These are phyloP conservation scores for Trypethelium eluteriae DNA, from an alignment of 495 filamentous ascomycete genomes.

Conservation along the genomic window DNA sequence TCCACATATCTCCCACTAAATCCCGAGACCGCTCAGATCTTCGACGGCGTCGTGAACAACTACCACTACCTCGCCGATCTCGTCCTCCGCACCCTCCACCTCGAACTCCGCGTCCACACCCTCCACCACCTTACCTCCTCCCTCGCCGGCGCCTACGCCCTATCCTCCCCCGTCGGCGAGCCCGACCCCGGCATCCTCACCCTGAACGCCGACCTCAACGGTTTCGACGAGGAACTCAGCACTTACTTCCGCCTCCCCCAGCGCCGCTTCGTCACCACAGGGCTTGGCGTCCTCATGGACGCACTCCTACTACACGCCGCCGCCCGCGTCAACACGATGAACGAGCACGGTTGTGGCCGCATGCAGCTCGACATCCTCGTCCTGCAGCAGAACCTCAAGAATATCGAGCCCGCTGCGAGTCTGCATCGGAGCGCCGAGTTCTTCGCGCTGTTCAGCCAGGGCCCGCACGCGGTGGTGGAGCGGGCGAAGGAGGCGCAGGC, in stretches of 20 bases:
- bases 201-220: conserved; percentile 70
- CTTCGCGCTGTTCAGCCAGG: conserved; percentile 70
- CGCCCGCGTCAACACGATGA: conserved; percentile 60
- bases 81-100: conserved; percentile 74
- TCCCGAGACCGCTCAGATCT: conserved; percentile 70
- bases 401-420: conserved; percentile 55
- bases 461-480: conserved; percentile 53
- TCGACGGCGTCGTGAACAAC: conserved; percentile 76
- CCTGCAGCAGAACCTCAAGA: conserved; percentile 89
- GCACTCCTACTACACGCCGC: conserved; percentile 55
- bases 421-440: conserved; percentile 65
- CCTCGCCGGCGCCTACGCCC: conserved; percentile 47
- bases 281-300: conserved; percentile 65
- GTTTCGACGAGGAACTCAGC: conserved; percentile 72
- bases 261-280: conserved; percentile 63
- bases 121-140: conserved; percentile 45
- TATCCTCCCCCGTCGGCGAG: conserved; percentile 65
- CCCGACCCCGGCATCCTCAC: conserved; percentile 70
- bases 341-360: conserved; percentile 63
- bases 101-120: conserved; percentile 76
- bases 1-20: conserved; percentile 86
- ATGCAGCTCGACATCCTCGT: conserved; percentile 90
- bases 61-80: conserved; percentile 68
- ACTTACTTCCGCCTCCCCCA: conserved; percentile 54
- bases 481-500: conserved; percentile 22